These are phyloP conservation scores for Alnus glutinosa DNA, from an alignment of 306 rosid species.

Conservation along the genomic window DNA sequence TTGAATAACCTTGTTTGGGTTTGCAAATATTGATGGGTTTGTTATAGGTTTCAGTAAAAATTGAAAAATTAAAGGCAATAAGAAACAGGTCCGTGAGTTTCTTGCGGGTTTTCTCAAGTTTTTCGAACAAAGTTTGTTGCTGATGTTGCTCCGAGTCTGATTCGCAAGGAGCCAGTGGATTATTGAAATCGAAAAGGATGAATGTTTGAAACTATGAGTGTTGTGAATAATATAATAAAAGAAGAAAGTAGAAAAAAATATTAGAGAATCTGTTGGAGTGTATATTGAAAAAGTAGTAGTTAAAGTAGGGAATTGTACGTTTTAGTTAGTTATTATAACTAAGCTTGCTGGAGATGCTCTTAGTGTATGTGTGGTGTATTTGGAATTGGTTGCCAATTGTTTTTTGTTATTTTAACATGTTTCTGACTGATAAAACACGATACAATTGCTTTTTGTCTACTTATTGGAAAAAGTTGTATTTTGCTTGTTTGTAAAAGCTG, in stretches of 20 bases:
- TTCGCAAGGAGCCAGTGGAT: constrained; percentile 41
- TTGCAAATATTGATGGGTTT: constrained; percentile 7
- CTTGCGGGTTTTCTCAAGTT: not conserved
- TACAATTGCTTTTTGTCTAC: not conserved
- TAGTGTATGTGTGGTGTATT: not conserved
- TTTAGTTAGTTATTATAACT: no score
- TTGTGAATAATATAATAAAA: no score
- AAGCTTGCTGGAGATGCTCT: no score
- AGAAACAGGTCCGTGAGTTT: constrained; percentile 23
- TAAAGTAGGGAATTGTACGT: no score
- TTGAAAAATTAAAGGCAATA: not conserved
- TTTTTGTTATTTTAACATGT: not conserved
- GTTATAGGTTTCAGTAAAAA: no score
- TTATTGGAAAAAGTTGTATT: not conserved
- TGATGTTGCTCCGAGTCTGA: constrained; percentile 55
- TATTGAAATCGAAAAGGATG: constrained; percentile 26
- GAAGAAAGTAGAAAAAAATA: no score
- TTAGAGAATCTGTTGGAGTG: no score
- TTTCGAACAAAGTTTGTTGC: constrained; percentile 52
- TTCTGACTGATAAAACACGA: not conserved
- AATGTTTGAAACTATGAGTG: no score
- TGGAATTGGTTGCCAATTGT: not conserved
- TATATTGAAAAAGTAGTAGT: no score
- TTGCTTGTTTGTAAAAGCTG: not conserved
- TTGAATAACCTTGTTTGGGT: constrained; percentile 28